phyloP scores from a whole-genome alignment of 1,284 basidiomycete species.

The Ustilago curta region DNA sequence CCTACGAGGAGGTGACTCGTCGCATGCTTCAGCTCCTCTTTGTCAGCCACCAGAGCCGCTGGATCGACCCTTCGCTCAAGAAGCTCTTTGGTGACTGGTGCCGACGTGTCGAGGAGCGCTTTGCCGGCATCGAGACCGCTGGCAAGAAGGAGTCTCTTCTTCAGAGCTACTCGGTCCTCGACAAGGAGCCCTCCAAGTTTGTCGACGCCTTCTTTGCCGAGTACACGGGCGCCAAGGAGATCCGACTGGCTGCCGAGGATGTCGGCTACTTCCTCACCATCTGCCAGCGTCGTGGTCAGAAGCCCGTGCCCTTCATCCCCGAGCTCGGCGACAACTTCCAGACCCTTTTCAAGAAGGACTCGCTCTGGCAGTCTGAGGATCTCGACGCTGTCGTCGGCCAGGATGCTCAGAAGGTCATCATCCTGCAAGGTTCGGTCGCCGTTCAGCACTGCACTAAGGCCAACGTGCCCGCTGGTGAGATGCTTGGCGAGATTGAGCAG shows the following conservation, averaged over 20 bases:
- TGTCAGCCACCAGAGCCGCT: constrained; percentile 87
- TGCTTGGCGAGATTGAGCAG: constrained; percentile 87
- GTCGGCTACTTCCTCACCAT: constrained; percentile 95
- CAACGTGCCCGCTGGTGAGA: constrained; percentile 91
- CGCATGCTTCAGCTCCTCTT: constrained; percentile 94
- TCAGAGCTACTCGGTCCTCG: constrained; percentile 86
- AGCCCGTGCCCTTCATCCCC: constrained; percentile 99
- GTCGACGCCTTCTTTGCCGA: constrained; percentile 83
- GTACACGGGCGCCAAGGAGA: constrained; percentile 84
- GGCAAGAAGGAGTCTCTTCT: constrained; percentile 61
- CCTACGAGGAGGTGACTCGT: constrained; percentile 93
- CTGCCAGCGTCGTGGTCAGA: constrained; percentile 92
- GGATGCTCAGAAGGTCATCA: constrained; percentile 91
- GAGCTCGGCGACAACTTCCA: constrained; percentile 88
- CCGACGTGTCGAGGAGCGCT: constrained; percentile 89
- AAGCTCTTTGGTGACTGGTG: constrained; percentile 98
- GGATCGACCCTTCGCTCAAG: constrained; percentile 93
- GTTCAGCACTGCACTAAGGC: constrained; percentile 87
- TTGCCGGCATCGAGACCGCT: constrained; percentile 61
- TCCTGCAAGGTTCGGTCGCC: constrained; percentile 95
- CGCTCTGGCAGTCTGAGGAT: constrained; percentile 97
- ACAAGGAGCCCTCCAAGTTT: constrained; percentile 80
- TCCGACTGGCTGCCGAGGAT: constrained; percentile 94
- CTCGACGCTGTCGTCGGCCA: constrained; percentile 98
- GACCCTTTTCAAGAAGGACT: constrained; percentile 80